Evolutionary conservation across 352 stramenopile species (phyloP).

Genomic region (Globisporangium megalacanthum): DNA sequence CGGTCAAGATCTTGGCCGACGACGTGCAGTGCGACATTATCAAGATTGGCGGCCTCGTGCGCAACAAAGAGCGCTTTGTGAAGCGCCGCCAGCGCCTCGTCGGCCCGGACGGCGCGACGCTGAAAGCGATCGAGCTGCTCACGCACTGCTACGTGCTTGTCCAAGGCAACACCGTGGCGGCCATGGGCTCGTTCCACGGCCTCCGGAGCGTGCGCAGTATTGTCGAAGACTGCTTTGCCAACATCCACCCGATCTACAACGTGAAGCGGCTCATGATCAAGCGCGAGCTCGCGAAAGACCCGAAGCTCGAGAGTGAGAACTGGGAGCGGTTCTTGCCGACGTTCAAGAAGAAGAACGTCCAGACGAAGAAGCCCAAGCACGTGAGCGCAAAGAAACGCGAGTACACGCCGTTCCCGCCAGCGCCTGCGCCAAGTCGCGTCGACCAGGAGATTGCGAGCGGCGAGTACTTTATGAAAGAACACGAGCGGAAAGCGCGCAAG

Average conservation of each 20-base stretch:
- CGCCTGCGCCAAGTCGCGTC: conserved; percentile 94
- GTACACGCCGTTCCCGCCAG: conserved; percentile 99
- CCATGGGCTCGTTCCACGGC: conserved; percentile 85
- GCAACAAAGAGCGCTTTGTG: conserved; percentile 99
- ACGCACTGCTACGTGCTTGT: conserved; percentile 99
- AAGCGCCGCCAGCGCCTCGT: conserved; percentile 97
- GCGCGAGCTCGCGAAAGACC: conserved; percentile 98
- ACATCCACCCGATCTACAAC: conserved; percentile 99
- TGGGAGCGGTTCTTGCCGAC: conserved; percentile 98
- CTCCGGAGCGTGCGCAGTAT: conserved; percentile 95
- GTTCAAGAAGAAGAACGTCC: conserved; percentile 99
- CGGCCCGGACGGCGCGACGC: conserved; percentile 96
- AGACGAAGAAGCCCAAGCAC: conserved; percentile 92
- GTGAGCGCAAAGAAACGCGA: conserved; percentile 91
- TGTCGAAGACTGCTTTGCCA: conserved; percentile 99
- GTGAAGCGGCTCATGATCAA: conserved; percentile 99
- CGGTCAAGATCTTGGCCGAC: conserved; percentile 97
- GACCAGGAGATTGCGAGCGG: conserved; percentile 98
- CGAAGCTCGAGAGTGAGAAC: conserved; percentile 94
- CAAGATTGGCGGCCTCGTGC: conserved; percentile 98
- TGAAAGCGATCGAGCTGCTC: conserved; percentile 97
- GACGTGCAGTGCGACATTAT: conserved; percentile 99
- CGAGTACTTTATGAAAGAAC: conserved; percentile 99
- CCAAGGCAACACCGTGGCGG: conserved; percentile 96
- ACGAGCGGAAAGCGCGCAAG: conserved; percentile 91